Evolutionary conservation across 345 rosid species (phyloP).

Genomic region (rapeseed (Brassica napus)): DNA sequence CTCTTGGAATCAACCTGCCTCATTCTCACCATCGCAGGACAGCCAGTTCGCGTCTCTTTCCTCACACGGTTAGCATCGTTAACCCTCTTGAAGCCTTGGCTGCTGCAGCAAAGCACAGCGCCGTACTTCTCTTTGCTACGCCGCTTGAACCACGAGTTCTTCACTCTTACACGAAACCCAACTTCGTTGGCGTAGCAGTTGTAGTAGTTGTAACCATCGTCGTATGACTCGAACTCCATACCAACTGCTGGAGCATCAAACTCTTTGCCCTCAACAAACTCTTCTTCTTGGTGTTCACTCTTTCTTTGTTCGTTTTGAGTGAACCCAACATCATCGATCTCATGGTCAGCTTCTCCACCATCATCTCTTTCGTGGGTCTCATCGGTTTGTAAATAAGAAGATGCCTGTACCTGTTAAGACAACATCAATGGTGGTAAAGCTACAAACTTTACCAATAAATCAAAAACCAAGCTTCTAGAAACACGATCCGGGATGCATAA

Average conservation of each 20-base stretch:
- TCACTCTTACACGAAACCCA: constrained; percentile 77
- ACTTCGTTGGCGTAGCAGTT: constrained; percentile 72
- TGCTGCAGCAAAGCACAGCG: constrained; percentile 78
- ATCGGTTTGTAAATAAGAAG: constrained; percentile 43
- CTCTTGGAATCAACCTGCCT: constrained; percentile 74
- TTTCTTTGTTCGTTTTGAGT: constrained; percentile 29
- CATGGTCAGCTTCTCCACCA: constrained; percentile 47
- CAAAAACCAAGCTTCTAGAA: not conserved
- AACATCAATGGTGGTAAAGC: constrained; percentile 13
- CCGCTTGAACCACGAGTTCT: constrained; percentile 86
- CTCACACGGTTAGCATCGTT: constrained; percentile 65
- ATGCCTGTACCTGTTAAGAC: constrained; percentile 27
- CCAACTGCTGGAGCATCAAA: constrained; percentile 73
- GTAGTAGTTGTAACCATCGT: constrained; percentile 80
- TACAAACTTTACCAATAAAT: constrained; percentile 11
- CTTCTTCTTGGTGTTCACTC: constrained; percentile 29
- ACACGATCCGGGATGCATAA: constrained; percentile 10
- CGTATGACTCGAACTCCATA: constrained; percentile 83
- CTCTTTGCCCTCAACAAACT: constrained; percentile 46
- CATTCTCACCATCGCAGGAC: constrained; percentile 81
- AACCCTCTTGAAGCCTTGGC: constrained; percentile 73
- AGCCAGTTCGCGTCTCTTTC: constrained; percentile 79
- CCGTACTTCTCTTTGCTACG: constrained; percentile 75
- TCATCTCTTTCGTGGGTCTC: constrained; percentile 40
- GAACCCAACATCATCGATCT: constrained; percentile 42